Evolutionary conservation across 2,329 filamentous ascomycete species (phyloP).

Genomic region (Neonectria neomacrospora): DNA sequence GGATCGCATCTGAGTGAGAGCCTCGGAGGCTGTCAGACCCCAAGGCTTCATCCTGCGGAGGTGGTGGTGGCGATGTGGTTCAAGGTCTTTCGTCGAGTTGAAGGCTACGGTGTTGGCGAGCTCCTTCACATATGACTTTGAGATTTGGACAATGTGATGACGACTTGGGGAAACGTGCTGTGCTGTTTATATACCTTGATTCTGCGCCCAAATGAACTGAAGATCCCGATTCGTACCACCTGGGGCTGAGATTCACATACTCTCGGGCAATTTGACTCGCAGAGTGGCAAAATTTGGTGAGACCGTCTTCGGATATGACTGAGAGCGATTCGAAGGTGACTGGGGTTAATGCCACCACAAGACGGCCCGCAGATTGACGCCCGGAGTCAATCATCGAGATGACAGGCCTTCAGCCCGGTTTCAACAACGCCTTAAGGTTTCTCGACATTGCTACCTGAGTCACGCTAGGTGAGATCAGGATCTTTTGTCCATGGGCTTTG

Average conservation of each 20-base stretch:
- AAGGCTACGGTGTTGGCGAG: background rate
- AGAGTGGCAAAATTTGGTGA: background rate
- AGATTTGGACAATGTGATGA: background rate
- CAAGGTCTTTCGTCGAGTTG: background rate
- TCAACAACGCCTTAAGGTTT: background rate
- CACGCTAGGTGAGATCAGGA: background rate
- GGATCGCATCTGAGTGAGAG: slow-evolving; percentile 51
- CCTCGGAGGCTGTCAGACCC: slow-evolving; percentile 57
- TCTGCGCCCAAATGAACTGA: background rate
- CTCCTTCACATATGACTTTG: background rate
- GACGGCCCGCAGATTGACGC: background rate
- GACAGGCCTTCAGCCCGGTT: background rate
- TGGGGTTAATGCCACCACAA: background rate
- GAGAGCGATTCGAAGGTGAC: slow-evolving; percentile 1
- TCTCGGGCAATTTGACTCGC: background rate
- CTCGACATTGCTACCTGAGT: background rate
- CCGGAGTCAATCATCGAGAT: background rate
- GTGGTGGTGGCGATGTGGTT: slow-evolving; percentile 26
- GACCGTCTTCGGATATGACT: background rate
- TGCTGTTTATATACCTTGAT: background rate
- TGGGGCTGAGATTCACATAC: background rate
- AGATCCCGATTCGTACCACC: background rate
- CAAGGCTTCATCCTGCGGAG: slow-evolving; percentile 30
- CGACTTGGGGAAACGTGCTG: no score
- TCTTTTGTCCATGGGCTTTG: background rate